These are phyloP conservation scores for Cinnamomum micranthum DNA, from an alignment of 164 flowering plant genomes.

Conservation along the genomic window DNA sequence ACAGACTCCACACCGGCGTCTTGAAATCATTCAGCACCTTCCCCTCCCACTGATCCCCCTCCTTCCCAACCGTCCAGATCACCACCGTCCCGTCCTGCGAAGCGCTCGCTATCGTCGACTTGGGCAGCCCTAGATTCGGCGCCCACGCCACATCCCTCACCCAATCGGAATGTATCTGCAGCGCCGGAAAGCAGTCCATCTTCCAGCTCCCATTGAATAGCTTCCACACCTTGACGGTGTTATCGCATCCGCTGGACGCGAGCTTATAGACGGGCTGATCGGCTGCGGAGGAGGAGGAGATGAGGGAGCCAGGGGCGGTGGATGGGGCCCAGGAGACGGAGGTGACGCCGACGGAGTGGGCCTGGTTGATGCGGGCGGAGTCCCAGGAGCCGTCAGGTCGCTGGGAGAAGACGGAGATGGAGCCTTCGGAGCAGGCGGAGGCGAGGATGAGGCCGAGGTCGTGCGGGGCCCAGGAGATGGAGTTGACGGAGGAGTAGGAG, in stretches of 20 bases:
- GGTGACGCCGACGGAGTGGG: slow-evolving; percentile 47
- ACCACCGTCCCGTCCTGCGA: slow-evolving; percentile 46
- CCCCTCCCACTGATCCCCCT: slow-evolving; percentile 50
- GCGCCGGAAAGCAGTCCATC: slow-evolving; percentile 53
- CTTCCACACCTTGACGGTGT: slow-evolving; percentile 45
- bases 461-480: slow-evolving; percentile 51
- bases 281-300: slow-evolving; percentile 25
- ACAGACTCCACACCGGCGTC: slow-evolving; percentile 46
- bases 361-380: slow-evolving; percentile 36
- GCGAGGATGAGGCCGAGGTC: slow-evolving; percentile 44
- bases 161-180: slow-evolving; percentile 47
- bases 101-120: slow-evolving; percentile 51
- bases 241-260: slow-evolving; percentile 48
- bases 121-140: slow-evolving; percentile 49
- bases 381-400: slow-evolving; percentile 47
- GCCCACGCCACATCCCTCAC: slow-evolving; percentile 60
- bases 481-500: slow-evolving; percentile 33
- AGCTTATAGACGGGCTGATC: slow-evolving; percentile 40
- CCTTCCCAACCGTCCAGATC: slow-evolving; percentile 46
- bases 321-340: slow-evolving; percentile 54
- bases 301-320: slow-evolving; percentile 34
- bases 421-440: slow-evolving; percentile 47
- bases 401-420: slow-evolving; percentile 33
- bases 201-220: slow-evolving; percentile 40
- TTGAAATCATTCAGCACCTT: slow-evolving; percentile 39